These are phyloP conservation scores for Schizonepeta tenuifolia DNA, from an alignment of 257 asterid species.

Conservation along the genomic window DNA sequence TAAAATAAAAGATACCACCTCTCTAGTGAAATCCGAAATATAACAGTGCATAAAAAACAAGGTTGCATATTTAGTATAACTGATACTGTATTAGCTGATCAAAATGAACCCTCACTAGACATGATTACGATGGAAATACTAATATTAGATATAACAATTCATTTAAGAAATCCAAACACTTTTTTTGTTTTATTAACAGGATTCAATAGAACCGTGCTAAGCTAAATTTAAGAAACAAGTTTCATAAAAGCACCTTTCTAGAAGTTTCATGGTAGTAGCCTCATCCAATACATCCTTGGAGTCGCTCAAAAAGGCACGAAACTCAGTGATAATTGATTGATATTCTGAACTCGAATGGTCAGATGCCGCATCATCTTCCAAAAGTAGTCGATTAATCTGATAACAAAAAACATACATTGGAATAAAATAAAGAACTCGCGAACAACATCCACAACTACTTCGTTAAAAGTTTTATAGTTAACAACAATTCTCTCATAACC, in stretches of 20 bases:
- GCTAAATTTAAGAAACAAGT: slow-evolving; percentile 17
- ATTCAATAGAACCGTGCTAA: slow-evolving; percentile 20
- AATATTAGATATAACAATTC: not conserved
- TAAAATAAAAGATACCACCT: slow-evolving; percentile 24
- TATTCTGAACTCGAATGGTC: slow-evolving; percentile 63
- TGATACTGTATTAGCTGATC: slow-evolving; percentile 13
- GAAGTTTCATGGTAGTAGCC: slow-evolving; percentile 93
- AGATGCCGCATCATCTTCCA: slow-evolving; percentile 75
- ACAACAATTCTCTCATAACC: slow-evolving; percentile 26
- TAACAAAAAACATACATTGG: slow-evolving; percentile 34
- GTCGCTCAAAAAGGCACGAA: slow-evolving; percentile 93
- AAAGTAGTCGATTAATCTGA: slow-evolving; percentile 86
- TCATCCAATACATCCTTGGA: slow-evolving; percentile 96
- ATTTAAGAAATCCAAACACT: slow-evolving; percentile 13
- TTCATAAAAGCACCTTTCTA: slow-evolving; percentile 67
- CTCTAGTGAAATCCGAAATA: slow-evolving; percentile 27
- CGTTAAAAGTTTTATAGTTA: slow-evolving; percentile 9
- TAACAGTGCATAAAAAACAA: slow-evolving; percentile 23
- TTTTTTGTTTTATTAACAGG: slow-evolving; percentile 4
- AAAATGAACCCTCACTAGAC: not conserved
- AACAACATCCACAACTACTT: slow-evolving; percentile 5
- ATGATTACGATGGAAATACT: slow-evolving; percentile 6
- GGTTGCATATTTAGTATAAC: slow-evolving; percentile 10
- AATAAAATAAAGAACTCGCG: slow-evolving; percentile 8
- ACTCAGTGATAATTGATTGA: slow-evolving; percentile 75